Evolutionary conservation across 805 yeast species (phyloP), one percentile per base, ranked within the genome.

Genomic region (Cyberlindnera petersonii): DNA sequence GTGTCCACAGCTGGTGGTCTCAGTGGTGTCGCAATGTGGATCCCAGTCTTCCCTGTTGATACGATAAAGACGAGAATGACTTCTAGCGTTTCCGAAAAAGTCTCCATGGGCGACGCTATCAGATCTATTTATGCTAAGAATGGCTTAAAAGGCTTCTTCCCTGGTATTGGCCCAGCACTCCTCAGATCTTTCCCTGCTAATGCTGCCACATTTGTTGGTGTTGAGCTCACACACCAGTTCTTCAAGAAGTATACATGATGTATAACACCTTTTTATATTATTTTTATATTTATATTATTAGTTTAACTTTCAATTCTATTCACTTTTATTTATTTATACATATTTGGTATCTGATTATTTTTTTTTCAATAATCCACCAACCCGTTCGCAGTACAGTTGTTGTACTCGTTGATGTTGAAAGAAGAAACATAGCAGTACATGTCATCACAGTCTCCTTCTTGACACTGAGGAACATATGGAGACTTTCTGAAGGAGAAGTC

Each of bases 141-240:
- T 17, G 97, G 97, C 19, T 49, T 87, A 48, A 83, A 79, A 59
- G 96, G 94, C 0, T 91, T 91, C 66, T 91, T 89, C 86, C 98
- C 98, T 3, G 98, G 98, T 41, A 72, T 91, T 18, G 97, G 96
- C 0, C 97, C 98, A 6, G 98, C 98, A 3, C 68, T 91, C 56
- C 77, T 87, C 19, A 76, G 98, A 63, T 82, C 95, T 28, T 91
- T 93, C 82, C 98, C 98, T 4, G 98, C 98, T 17, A 91, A 93
- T 63, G 98, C 98, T n/a, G 98, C 98, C 8, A 89, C 98, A 3
- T 91, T 91, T 67, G 74, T 87, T 24, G 98, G 98, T 33, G 98
- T 91, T 22, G 98, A 91, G 61, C 56, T 89, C 42, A 86, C 95
- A 6, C 70, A 64, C 42, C 56, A 60, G 16, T 48, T 64, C 43